Evolutionary conservation across 192 early-diverging fungal species (phyloP).

Genomic region (Endogone sp.): DNA sequence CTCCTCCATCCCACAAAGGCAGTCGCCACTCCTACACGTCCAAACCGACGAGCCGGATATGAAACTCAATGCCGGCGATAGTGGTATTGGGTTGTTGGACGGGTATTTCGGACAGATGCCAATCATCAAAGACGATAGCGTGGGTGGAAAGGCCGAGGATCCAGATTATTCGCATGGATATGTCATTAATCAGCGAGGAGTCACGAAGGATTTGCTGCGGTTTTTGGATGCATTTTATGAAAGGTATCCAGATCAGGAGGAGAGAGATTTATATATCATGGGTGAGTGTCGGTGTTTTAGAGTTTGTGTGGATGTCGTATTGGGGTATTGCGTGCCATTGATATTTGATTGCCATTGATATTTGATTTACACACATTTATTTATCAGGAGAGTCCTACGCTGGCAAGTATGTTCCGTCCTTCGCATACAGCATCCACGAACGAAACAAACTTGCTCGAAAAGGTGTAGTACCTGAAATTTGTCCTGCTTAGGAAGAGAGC

Average conservation of each 20-base stretch:
- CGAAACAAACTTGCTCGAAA: slow-evolving; percentile 41
- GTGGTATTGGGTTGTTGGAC: background rate
- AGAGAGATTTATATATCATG: slow-evolving; percentile 59
- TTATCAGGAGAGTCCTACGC: slow-evolving; percentile 42
- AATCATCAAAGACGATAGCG: background rate
- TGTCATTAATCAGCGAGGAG: slow-evolving; percentile 62
- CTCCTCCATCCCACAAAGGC: background rate
- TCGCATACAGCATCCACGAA: slow-evolving; percentile 58
- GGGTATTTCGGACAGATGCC: background rate
- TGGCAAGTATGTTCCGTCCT: slow-evolving; percentile 70
- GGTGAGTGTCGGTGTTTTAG: slow-evolving; percentile 47
- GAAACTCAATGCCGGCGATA: background rate
- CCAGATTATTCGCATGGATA: slow-evolving; percentile 60
- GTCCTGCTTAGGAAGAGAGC: background rate
- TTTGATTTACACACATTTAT: background rate
- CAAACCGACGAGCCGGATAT: background rate
- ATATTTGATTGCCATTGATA: too few species aligned
- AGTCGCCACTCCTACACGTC: background rate
- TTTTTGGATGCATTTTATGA: slow-evolving; percentile 73
- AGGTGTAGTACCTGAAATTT: background rate
- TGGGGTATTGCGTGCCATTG: too few species aligned
- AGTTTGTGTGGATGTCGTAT: too few species aligned
- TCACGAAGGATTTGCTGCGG: slow-evolving; percentile 60
- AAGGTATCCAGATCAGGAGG: slow-evolving; percentile 56
- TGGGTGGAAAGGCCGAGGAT: background rate